Evolutionary conservation across 1,284 basidiomycete genomes (phyloP).

Genomic region (Apiotrichum gracile): DNA sequence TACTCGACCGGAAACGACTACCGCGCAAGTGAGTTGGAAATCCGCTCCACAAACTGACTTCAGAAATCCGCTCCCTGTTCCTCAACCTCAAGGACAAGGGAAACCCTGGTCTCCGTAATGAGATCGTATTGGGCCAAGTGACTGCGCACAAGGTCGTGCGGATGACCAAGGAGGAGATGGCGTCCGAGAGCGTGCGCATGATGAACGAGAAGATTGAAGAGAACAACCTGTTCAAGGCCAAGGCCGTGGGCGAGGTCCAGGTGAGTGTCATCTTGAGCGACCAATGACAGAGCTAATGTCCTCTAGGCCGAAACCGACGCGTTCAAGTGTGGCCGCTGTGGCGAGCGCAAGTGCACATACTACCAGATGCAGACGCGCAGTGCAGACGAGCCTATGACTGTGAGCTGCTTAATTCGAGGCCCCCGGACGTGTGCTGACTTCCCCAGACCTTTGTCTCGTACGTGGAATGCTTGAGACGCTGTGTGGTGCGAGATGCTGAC

Average conservation of each 20-base stretch:
- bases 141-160: slow-evolving; percentile 62
- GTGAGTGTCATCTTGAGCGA: slow-evolving; percentile 15
- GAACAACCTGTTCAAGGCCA: slow-evolving; percentile 85
- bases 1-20: slow-evolving; percentile 45
- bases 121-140: slow-evolving; percentile 75
- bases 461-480: no score
- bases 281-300: neutral
- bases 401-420: no score
- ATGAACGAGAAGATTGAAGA: slow-evolving; percentile 75
- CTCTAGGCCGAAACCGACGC: slow-evolving; percentile 84
- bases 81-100: slow-evolving; percentile 93
- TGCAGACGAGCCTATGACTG: slow-evolving; percentile 96
- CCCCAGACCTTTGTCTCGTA: slow-evolving; percentile 59
- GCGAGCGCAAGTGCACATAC: slow-evolving; percentile 83
- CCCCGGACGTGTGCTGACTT: no score
- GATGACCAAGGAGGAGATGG: slow-evolving; percentile 93
- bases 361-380: slow-evolving; percentile 90
- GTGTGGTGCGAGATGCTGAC: slow-evolving; percentile 7
- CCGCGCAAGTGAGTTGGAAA: slow-evolving; percentile 39
- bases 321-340: slow-evolving; percentile 94
- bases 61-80: slow-evolving; percentile 83
- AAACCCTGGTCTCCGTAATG: slow-evolving; percentile 79
- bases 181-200: slow-evolving; percentile 81
- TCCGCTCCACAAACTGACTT: slow-evolving; percentile 20
- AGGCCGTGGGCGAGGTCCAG: slow-evolving; percentile 79